Conservation (phyloP, 148 eudicot species). For the Talinum fruticosum region DNA sequence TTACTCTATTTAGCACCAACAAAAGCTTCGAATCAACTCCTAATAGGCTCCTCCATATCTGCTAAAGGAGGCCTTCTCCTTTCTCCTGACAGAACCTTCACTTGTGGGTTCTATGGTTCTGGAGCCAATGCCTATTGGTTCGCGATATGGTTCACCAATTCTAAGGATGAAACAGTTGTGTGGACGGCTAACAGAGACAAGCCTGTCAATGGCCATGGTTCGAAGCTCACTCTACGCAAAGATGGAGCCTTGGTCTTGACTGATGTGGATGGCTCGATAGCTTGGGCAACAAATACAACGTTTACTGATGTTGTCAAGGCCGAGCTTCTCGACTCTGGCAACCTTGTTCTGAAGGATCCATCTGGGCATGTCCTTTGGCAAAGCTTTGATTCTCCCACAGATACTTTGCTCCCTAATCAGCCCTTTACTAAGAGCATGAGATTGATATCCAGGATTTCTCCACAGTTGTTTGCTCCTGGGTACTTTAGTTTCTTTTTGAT, state of each 20-base stretch:
- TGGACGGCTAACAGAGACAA: conserved; percentile 48
- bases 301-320: not conserved
- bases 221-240: conserved; percentile 25
- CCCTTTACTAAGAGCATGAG: not conserved
- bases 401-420: not conserved
- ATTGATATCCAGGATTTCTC: not conserved
- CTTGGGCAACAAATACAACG: conserved; percentile 28
- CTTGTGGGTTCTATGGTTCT: not conserved
- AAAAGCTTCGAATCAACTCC: not conserved
- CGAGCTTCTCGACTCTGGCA: conserved; percentile 17
- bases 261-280: conserved; percentile 21
- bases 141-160: conserved; percentile 33
- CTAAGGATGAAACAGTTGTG: conserved; percentile 22
- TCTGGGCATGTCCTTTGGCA: not conserved
- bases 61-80: not conserved
- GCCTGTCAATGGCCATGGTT: conserved; percentile 35
- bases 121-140: conserved; percentile 28
- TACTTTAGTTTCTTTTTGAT: not conserved
- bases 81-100: not conserved
- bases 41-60: not conserved
- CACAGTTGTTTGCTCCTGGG: not conserved
- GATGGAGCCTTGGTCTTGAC: conserved; percentile 30
- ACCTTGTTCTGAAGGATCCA: not conserved
- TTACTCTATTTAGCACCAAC: not conserved
- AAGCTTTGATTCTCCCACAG: not conserved